Evolutionary conservation across 129 eudicot genomes (phyloP).

Genomic region (Lactuca saligna): DNA sequence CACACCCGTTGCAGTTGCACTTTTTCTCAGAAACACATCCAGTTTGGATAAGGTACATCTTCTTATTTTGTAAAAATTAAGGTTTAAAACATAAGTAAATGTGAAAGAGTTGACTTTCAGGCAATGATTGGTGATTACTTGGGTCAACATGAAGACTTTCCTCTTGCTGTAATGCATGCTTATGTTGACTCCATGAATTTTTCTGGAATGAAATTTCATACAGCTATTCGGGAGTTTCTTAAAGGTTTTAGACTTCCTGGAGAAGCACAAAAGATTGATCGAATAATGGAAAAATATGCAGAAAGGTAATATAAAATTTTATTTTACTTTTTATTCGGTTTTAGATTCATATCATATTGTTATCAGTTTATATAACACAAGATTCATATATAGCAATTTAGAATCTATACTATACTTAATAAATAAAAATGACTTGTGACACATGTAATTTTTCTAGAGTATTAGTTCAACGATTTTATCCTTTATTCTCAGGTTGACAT

Average conservation of each 20-base stretch:
- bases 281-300: conserved; percentile 94
- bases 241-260: conserved; percentile 95
- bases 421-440: too few species aligned
- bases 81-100: conserved; percentile 8
- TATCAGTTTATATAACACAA: too few species aligned
- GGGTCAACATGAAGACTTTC: conserved; percentile 93
- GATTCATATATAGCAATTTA: too few species aligned
- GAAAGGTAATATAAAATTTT: conserved; percentile 56
- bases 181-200: conserved; percentile 87
- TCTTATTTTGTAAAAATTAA: background rate
- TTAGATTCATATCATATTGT: too few species aligned
- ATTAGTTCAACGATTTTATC: too few species aligned
- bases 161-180: conserved; percentile 96
- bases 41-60: conserved; percentile 68
- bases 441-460: too few species aligned
- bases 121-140: conserved; percentile 92
- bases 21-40: conserved; percentile 73
- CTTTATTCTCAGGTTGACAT: too few species aligned
- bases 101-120: conserved; percentile 39
- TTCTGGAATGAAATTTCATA: conserved; percentile 76
- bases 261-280: conserved; percentile 95
- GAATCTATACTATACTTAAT: too few species aligned
- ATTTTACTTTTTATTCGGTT: background rate
- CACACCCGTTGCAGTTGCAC: conserved; percentile 77
- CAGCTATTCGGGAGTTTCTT: conserved; percentile 86